Evolutionary conservation across 176 grass and related monocot species (phyloP).

Genomic region (bread wheat (Triticum aestivum)): DNA sequence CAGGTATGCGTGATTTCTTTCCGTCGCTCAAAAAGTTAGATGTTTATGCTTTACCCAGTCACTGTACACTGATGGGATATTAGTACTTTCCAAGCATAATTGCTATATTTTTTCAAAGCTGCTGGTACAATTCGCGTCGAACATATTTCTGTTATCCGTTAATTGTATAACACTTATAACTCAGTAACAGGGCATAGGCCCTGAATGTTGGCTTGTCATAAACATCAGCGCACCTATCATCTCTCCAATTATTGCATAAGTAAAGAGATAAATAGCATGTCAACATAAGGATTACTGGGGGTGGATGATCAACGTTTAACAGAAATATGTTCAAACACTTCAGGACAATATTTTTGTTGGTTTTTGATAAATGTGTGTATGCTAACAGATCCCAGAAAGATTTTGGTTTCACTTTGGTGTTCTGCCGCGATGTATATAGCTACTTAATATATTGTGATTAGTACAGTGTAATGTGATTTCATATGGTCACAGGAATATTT

Average conservation of each 20-base stretch:
- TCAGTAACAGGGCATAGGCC: neutral
- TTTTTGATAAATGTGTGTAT: constrained; percentile 34
- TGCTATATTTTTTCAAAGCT: neutral
- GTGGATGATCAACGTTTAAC: neutral
- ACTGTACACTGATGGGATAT: constrained; percentile 1
- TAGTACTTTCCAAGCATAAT: neutral
- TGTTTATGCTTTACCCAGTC: constrained; percentile 2
- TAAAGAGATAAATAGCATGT: neutral
- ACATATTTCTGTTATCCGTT: neutral
- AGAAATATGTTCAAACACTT: neutral
- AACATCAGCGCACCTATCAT: neutral
- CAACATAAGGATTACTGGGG: neutral
- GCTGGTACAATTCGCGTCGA: neutral
- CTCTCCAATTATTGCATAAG: constrained; percentile 3
- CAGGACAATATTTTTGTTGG: neutral
- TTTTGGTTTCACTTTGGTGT: constrained; percentile 8
- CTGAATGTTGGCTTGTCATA: constrained; percentile 14
- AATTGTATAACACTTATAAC: neutral
- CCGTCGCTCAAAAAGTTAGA: neutral
- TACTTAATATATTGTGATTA: neutral
- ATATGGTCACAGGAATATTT: neutral
- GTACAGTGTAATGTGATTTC: constrained; percentile 16
- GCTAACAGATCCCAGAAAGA: neutral
- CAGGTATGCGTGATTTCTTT: constrained; percentile 55
- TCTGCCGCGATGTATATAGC: neutral